phyloP scores from a whole-genome alignment of 2,329 filamentous ascomycete genomes.

The Alternaria sp. region DNA sequence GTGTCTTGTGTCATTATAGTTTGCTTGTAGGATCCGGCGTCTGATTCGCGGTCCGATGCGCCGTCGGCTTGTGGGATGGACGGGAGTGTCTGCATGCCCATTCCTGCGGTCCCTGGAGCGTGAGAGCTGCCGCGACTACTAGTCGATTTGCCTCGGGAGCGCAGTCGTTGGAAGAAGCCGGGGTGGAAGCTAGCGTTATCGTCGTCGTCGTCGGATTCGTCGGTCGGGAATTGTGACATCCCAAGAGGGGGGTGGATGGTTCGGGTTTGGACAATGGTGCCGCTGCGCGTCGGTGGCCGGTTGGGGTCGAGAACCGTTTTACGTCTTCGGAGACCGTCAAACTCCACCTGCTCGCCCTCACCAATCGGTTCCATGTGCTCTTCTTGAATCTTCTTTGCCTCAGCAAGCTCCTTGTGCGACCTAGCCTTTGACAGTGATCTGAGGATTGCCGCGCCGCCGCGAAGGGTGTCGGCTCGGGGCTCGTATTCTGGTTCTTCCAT shows the following conservation, averaged over 20 bases:
- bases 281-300: slow-evolving; percentile 31
- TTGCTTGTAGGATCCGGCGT: slow-evolving; percentile 55
- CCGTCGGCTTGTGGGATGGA: slow-evolving; percentile 28
- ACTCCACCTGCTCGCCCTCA: slow-evolving; percentile 84
- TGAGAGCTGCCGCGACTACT: slow-evolving; percentile 30
- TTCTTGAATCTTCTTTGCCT: slow-evolving; percentile 77
- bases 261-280: slow-evolving; percentile 54
- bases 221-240: slow-evolving; percentile 81
- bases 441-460: slow-evolving; percentile 86
- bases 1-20: slow-evolving; percentile 57
- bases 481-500: slow-evolving; percentile 96
- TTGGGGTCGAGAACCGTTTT: slow-evolving; percentile 62
- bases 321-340: slow-evolving; percentile 85
- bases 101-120: slow-evolving; percentile 12
- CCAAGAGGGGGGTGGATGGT: slow-evolving; percentile 78
- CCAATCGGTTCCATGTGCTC: slow-evolving; percentile 81
- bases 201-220: slow-evolving; percentile 56
- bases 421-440: slow-evolving; percentile 78
- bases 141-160: slow-evolving; percentile 44
- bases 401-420: slow-evolving; percentile 78
- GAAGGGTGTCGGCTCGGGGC: slow-evolving; percentile 94
- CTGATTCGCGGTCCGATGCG: slow-evolving; percentile 31
- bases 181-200: slow-evolving; percentile 50
- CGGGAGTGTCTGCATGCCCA: slow-evolving; percentile 33
- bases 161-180: slow-evolving; percentile 53